Evolutionary conservation across 2,329 filamentous ascomycete genomes (phyloP).

Genomic region (Hymenoscyphus occultus): DNA sequence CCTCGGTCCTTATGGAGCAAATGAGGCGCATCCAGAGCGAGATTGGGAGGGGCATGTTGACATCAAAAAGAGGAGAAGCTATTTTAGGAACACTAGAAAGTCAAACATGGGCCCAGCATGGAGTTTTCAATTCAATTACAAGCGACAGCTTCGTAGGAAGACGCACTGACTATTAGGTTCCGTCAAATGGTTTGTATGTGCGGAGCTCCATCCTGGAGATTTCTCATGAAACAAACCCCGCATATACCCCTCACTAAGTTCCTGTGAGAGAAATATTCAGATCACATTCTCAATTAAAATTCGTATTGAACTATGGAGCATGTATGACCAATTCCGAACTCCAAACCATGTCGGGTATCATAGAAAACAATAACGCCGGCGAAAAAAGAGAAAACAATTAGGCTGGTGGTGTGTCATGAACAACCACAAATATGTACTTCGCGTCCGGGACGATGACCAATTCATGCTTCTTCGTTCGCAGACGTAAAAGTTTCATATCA

Average conservation of each 20-base stretch:
- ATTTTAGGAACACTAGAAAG: not conserved
- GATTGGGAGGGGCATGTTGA: slow-evolving; percentile 2
- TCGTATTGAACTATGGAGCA: not conserved
- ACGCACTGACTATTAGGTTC: too few species aligned
- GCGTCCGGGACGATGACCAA: slow-evolving; percentile 77
- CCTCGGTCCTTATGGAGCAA: not conserved
- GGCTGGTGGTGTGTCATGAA: slow-evolving; percentile 62
- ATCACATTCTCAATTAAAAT: not conserved
- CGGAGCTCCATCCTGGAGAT: too few species aligned
- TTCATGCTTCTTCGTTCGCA: slow-evolving; percentile 83
- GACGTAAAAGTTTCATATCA: slow-evolving; percentile 69
- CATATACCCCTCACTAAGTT: too few species aligned
- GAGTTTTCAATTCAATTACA: too few species aligned
- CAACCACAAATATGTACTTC: slow-evolving; percentile 75
- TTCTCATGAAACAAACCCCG: too few species aligned
- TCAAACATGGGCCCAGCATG: too few species aligned
- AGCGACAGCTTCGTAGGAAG: too few species aligned
- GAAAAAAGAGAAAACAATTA: slow-evolving; percentile 36
- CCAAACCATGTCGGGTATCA: slow-evolving; percentile 16
- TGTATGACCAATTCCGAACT: slow-evolving; percentile 8
- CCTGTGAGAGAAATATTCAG: too few species aligned
- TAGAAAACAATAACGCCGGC: slow-evolving; percentile 7
- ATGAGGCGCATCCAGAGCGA: not conserved
- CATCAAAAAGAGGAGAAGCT: not conserved
- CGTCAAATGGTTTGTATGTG: too few species aligned